Evolutionary conservation across 352 stramenopile species (phyloP), one percentile per base, ranked within the genome.

Genomic region (Pythium phragmiticola): DNA sequence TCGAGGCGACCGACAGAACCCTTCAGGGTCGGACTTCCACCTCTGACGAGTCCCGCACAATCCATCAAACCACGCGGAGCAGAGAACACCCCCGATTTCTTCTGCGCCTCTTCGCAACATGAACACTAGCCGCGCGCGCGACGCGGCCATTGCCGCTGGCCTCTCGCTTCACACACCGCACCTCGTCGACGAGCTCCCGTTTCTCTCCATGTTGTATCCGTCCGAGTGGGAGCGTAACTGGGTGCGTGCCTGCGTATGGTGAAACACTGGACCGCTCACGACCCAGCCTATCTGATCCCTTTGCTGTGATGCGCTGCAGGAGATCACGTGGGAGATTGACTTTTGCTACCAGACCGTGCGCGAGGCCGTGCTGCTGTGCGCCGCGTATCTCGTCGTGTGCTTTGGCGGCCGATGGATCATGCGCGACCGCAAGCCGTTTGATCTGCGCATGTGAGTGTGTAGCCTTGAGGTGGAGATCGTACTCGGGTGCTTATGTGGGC

Each of bases 391-490:
- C 37, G 67, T 87, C 41, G 52, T 95, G 53, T 93, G 86, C 78
- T 93, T 94, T 37, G 75, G 73, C 17, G 86, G 87, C 23, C 78
- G 84, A 58, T 82, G 78, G 70, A 63, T 90, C 62, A 95, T 95
- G 86, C 75, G 80, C 57, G 75, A 90, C 51, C 72, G 88, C 65
- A 83, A 88, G 60, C 77, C 87, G 19, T 94, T 95, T 60, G 72
- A 93, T 59, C 77, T 95, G 7, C 82, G 82, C 75, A 76, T 86
- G 83, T 92, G 68, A 52, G 69, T 74, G 5, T 26, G 7, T 11
- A 17, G 13, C 9, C 26, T 23, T 14, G 3, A 45, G 19, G 45
- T 26, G 28, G 33, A 30, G 21, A 19, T 7, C 21, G 14, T 23
- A 14, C 7, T n/a, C 17, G 43, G 45, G 30, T 53, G n/a, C 26